These are phyloP conservation scores for Penicillium ochrochloron DNA, from an alignment of 495 filamentous ascomycete species.

Conservation along the genomic window DNA sequence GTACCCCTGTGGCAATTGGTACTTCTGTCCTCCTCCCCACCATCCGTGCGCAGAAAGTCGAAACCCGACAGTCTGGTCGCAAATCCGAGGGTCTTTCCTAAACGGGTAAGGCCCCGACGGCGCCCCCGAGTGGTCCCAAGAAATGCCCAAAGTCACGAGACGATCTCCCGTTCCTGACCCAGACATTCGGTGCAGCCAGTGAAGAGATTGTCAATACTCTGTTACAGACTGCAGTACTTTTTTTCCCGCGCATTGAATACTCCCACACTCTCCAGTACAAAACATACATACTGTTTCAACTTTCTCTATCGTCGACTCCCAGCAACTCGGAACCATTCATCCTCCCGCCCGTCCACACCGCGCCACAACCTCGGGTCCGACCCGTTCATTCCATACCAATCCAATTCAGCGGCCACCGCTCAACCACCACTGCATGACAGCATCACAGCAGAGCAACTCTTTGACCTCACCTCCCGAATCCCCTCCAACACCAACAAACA, in stretches of 20 bases:
- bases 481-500: background rate
- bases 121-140: background rate
- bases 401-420: background rate
- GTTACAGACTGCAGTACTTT: background rate
- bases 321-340: background rate
- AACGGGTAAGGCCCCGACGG: constrained; percentile 4
- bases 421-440: background rate
- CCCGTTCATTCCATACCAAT: background rate
- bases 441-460: background rate
- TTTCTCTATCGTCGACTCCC: background rate
- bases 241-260: background rate
- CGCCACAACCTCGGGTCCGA: background rate
- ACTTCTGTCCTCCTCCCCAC: background rate
- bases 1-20: constrained; percentile 1
- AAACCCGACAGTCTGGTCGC: constrained; percentile 9
- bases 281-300: background rate
- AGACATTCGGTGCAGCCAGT: background rate
- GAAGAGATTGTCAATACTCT: background rate
- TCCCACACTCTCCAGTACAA: background rate
- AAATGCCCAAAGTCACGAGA: constrained; percentile 25
- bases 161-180: constrained; percentile 29
- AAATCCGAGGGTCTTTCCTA: constrained; percentile 11
- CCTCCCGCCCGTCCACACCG: background rate
- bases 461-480: background rate
- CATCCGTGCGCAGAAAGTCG: constrained; percentile 2